Evolutionary conservation across 768 basidiomycete genomes (phyloP), one percentile per base, ranked within the genome.

Genomic region (Boletus fagicola): DNA sequence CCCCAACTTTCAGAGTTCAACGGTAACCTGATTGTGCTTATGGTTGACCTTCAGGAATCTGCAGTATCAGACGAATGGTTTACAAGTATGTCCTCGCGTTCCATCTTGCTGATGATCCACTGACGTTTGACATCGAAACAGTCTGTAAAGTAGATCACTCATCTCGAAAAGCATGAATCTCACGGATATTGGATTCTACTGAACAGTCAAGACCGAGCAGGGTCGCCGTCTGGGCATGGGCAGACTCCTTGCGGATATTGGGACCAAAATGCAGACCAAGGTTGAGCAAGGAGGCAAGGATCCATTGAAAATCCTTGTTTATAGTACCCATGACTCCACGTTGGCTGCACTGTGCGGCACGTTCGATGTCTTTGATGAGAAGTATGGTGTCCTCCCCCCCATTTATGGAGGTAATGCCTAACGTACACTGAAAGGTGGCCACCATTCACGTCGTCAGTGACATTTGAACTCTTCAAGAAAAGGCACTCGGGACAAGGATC

Each of bases 11-110:
- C 18, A 16, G n/a, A 26, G 16, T 16, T 47, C 26, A 22, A 20
- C 3, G 26, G 36, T 28, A 38, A 1, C 30, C 5, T 36, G 40
- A 11, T 20, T 24, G 49, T 13, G 48, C 46, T 54, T 36, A 46
- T 18, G 20, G 22, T 46, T 22, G 13, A 35, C 36, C 26, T 38
- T 53, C 44, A 89, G 86, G 87, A 93, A 73, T 76, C 77, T 53
- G 90, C 88, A 20, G 84, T 90, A 4, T 82, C 87, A 26, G 80
- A 79, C 48, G 90, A 94, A 69, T 92, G 90, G 90, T 93, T 88
- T 68, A 78, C 81, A 75, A 83, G 86, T 76, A 61, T 26, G 72
- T 68, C 35, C 3, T 16, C 30, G 30, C 24, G 36, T 45, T 42
- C 15, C 31, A 22, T 52, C 38, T 28, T 30, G 16, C 6, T 12